Percentiles rank a stretch among this genome's conserved stretches.
phyloP scores from a whole-genome alignment of 2,329 filamentous ascomycete species.

The Nannizziopsis arthrosporioides region DNA sequence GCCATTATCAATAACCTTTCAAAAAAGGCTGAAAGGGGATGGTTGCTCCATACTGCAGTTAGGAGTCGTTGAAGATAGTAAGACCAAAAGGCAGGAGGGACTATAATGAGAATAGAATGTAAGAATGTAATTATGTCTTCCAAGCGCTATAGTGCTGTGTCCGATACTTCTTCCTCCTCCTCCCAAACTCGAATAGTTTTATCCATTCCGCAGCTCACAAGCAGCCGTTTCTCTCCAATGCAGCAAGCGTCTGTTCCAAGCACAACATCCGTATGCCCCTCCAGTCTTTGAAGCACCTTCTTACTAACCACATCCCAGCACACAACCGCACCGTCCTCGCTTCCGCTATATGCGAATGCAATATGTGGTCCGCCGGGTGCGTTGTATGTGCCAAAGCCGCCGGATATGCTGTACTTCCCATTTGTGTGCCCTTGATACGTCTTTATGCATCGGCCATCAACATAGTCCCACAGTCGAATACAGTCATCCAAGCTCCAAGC shows the following conservation, averaged over 20 bases:
- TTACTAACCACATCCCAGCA: conserved; percentile 89
- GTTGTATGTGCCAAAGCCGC: conserved; percentile 62
- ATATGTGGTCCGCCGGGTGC: conserved; percentile 23
- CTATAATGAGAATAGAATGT: too few species aligned
- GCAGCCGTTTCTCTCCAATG: conserved; percentile 35
- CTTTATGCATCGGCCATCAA: conserved; percentile 81
- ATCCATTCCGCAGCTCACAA: conserved; percentile 54
- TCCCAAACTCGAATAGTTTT: conserved; percentile 52
- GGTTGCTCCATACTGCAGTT: too few species aligned
- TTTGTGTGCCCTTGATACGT: conserved; percentile 93
- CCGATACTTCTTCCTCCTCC: conserved; percentile 23
- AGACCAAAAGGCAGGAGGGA: too few species aligned
- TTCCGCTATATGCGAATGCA: conserved; percentile 67
- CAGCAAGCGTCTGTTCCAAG: conserved; percentile 50
- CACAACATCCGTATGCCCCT: conserved; percentile 48
- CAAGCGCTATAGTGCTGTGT: background rate
- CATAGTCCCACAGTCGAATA: conserved; percentile 89
- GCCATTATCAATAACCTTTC: too few species aligned
- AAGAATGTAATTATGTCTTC: background rate
- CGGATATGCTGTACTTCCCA: conserved; percentile 68
- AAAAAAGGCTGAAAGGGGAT: too few species aligned
- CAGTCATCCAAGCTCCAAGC: conserved; percentile 86
- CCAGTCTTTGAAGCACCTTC: conserved; percentile 58
- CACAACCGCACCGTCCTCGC: conserved; percentile 69
- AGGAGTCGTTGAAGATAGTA: too few species aligned